phyloP scores from a whole-genome alignment of 768 basidiomycete species.

The Lentinula sp. region DNA sequence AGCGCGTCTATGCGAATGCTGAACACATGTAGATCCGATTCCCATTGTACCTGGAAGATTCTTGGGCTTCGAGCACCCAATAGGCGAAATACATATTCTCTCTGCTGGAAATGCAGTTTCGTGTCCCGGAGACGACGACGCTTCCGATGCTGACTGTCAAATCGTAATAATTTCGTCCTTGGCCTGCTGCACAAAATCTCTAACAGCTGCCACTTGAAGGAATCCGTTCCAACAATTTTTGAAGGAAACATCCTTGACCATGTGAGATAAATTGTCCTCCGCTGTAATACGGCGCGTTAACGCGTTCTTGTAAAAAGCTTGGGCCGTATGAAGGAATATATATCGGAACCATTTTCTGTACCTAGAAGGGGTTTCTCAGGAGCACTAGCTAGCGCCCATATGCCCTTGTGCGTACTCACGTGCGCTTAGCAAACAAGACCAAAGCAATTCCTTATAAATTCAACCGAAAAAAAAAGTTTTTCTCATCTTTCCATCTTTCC shows the following conservation, averaged over 20 bases:
- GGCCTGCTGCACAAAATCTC: neutral
- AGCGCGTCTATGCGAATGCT: neutral
- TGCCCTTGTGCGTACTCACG: too few species aligned
- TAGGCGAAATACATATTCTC: conserved; percentile 24
- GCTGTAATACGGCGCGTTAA: neutral
- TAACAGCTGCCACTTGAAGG: neutral
- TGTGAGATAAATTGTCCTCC: conserved; percentile 3
- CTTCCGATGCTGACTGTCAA: conserved; percentile 32
- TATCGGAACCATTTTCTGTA: conserved; percentile 27
- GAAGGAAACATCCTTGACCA: conserved; percentile 27
- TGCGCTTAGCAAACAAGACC: too few species aligned
- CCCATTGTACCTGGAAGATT: conserved; percentile 18
- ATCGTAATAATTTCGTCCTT: conserved; percentile 15
- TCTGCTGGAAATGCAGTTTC: conserved; percentile 29
- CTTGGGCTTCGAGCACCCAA: conserved; percentile 19
- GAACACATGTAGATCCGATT: conserved; percentile 15
- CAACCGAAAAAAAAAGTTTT: neutral
- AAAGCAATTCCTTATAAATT: too few species aligned
- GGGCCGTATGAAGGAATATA: conserved; percentile 28
- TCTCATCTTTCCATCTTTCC: neutral
- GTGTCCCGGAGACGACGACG: conserved; percentile 47
- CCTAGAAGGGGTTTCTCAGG: too few species aligned
- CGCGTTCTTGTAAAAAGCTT: conserved; percentile 6
- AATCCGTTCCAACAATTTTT: conserved; percentile 29
- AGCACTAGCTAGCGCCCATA: neutral